phyloP scores from a whole-genome alignment of 1,284 basidiomycete genomes.

The Papiliotrema laurentii region DNA sequence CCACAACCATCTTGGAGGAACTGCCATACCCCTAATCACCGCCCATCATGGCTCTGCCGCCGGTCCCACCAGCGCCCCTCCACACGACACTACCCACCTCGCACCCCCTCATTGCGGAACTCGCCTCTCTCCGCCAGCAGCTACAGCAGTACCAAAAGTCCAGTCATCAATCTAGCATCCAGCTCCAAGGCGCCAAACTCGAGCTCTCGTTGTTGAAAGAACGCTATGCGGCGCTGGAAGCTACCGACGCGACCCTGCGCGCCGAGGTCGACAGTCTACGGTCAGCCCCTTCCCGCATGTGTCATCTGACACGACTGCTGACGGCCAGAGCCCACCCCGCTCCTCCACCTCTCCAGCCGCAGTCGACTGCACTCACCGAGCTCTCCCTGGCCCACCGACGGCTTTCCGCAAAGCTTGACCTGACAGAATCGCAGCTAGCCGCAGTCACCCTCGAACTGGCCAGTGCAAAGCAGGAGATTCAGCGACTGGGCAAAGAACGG shows the following conservation, averaged over 20 bases:
- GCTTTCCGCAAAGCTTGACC: conserved; percentile 44
- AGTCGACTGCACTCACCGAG: conserved; percentile 41
- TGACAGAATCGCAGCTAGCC: conserved; percentile 31
- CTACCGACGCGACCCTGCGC: conserved; percentile 38
- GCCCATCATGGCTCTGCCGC: background rate
- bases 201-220: conserved; percentile 41
- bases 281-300: conserved; percentile 16
- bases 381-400: conserved; percentile 47
- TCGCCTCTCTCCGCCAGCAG: conserved; percentile 60
- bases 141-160: conserved; percentile 57
- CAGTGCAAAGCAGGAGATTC: conserved; percentile 55
- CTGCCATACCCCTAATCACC: background rate
- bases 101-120: conserved; percentile 63
- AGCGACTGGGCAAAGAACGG: conserved; percentile 59
- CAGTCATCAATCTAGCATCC: conserved; percentile 43
- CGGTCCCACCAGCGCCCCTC: background rate
- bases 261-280: conserved; percentile 33
- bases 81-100: conserved; percentile 16
- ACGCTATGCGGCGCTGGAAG: conserved; percentile 38
- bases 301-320: background rate
- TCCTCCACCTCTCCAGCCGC: conserved; percentile 24
- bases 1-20: too few relatives aligned
- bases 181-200: conserved; percentile 44
- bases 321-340: conserved; percentile 22
- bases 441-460: conserved; percentile 41